Evolutionary conservation across 208 protist genomes (phyloP).

Genomic region (Wallacemonas collosoma): DNA sequence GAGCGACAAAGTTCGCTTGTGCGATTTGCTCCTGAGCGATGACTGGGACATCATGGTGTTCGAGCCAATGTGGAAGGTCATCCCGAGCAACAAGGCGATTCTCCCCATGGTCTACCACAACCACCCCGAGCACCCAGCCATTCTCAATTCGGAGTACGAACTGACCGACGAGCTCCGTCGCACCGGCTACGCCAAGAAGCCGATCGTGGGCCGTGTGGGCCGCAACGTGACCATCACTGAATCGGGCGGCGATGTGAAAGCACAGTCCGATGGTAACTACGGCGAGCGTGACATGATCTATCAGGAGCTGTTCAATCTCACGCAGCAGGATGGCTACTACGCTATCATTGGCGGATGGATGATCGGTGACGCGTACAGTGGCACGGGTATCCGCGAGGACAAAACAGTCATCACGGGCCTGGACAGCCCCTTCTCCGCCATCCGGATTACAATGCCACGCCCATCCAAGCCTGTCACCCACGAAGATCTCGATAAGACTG

Average conservation of each 20-base stretch:
- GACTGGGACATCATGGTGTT: conserved; percentile 80
- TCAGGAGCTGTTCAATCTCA: conserved; percentile 79
- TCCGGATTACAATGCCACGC: conserved; percentile 48
- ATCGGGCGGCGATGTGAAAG: conserved; percentile 48
- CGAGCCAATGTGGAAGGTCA: conserved; percentile 93
- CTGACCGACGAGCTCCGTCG: conserved; percentile 64
- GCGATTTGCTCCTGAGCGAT: conserved; percentile 77
- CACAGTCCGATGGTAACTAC: conserved; percentile 76
- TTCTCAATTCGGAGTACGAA: conserved; percentile 69
- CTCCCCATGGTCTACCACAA: conserved; percentile 85
- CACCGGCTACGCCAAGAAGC: conserved; percentile 80
- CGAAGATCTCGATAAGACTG: conserved; percentile 56
- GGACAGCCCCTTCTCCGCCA: conserved; percentile 75
- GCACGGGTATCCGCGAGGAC: conserved; percentile 86
- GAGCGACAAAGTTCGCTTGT: conserved; percentile 79
- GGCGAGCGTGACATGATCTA: conserved; percentile 85
- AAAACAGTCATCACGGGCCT: conserved; percentile 82
- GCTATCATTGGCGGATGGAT: conserved; percentile 91
- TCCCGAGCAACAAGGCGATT: conserved; percentile 92
- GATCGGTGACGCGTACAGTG: conserved; percentile 79
- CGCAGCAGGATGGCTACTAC: conserved; percentile 81
- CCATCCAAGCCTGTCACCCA: conserved; percentile 48
- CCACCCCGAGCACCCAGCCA: conserved; percentile 78
- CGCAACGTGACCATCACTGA: conserved; percentile 83
- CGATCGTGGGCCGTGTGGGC: conserved; percentile 87